Base-by-base conservation (phyloP, 495 filamentous ascomycete genomes). In the Letharia columbiana region DNA sequence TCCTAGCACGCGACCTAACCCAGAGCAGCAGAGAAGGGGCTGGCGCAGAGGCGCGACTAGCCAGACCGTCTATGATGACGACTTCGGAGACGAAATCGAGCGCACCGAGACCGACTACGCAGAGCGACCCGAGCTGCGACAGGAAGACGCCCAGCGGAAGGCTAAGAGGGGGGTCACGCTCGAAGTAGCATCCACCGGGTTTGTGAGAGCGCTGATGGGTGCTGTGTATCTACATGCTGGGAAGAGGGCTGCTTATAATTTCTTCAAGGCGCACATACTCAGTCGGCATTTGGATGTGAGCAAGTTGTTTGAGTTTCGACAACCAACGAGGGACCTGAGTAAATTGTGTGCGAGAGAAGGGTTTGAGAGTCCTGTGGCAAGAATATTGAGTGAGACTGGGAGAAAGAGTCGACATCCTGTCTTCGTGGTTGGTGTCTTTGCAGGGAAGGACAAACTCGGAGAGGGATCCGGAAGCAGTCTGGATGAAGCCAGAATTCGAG, bases 351-450 rank as follows among this genome's bases (percentile, higher is more conserved):
- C 83, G 31, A 82, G 94, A 44, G 94, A 98, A 77, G 87, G 87
- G 68, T 97, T 98, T 76, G 91, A 93, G 66, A 75, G 83, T 1
- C 95, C 95, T 8, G 85, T 96, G 28, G 94, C 94, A 42, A 84
- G 92, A 61, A 82, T 98, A 50, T 79, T 95, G 61, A 87, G 84
- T 66, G 94, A 98, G 79, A 96, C 94, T 20, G 94, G 94, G 72
- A 84, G 95, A 63, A 74, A 80, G 70, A 91, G 86, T 69, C 83
- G 89, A 72, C 84, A 87, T 68, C 93, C 94, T 12, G 94, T 98
- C 45, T 98, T 90, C 71, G 85, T 96, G n/a, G 91, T 98, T 18
- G 95, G 93, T 35, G 91, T 98, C 64, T 98, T 87, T 79, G 90
- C 86, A 50, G 95, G 93, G 31, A 76, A 82, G 65, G 91, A 98